Conservation (phyloP, 441 rosid genomes). For the Melastoma candidum region DNA sequence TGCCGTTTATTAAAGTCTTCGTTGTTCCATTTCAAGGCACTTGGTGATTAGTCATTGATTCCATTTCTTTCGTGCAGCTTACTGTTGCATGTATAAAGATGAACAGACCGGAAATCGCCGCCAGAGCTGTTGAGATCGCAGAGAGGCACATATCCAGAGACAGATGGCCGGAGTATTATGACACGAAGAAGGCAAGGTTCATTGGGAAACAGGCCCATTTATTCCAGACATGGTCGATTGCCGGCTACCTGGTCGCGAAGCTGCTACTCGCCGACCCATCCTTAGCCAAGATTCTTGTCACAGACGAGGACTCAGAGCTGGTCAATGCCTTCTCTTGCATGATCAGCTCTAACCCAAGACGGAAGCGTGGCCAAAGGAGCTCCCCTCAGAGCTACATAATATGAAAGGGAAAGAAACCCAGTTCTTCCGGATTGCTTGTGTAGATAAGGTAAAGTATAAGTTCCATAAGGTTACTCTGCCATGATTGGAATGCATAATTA, state of each 20-base stretch:
- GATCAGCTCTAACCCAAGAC: conserved; percentile 11
- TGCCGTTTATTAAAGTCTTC: too few species aligned
- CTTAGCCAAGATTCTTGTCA: conserved; percentile 6
- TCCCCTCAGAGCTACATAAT: conserved; percentile 12
- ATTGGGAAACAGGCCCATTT: conserved; percentile 17
- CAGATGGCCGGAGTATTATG: conserved; percentile 17
- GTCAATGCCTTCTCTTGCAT: conserved; percentile 12
- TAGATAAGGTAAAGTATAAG: too few species aligned
- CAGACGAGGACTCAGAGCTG: conserved; percentile 12
- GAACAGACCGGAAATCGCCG: conserved; percentile 16
- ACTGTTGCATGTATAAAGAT: conserved; percentile 16
- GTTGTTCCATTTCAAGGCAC: too few species aligned
- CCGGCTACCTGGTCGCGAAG: conserved; percentile 13
- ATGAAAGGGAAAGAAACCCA: neutral
- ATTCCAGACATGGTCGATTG: conserved; percentile 16
- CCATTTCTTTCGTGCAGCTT: conserved; percentile 7
- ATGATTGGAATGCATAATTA: too few species aligned
- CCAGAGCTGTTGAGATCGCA: conserved; percentile 9
- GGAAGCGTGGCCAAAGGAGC: conserved; percentile 3
- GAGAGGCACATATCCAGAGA: conserved; percentile 12
- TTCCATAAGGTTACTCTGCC: too few species aligned
- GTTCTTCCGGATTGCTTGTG: too few species aligned
- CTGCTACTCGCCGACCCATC: conserved; percentile 14
- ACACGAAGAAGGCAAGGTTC: conserved; percentile 12
- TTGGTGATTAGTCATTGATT: neutral